Base-by-base conservation (phyloP, 805 yeast genomes). In the Lipomyces japonicus region DNA sequence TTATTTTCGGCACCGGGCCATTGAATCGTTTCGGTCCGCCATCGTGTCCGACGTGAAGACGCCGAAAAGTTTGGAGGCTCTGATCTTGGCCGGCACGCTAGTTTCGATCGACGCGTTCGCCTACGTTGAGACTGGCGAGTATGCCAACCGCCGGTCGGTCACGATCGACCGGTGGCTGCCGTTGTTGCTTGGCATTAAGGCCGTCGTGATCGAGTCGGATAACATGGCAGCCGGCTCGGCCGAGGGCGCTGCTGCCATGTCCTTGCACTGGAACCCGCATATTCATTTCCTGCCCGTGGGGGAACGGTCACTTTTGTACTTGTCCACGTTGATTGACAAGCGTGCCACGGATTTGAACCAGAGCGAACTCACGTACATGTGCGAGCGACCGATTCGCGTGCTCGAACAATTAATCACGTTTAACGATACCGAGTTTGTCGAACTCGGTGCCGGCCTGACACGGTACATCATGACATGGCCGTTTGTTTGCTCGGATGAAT, bases 381-480 rank as follows among this genome's bases (percentile, higher is more conserved):
- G 54, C 41, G 54, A 48, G 36, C 53, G 54, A 4, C 58, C 58
- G 31, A 38, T 54, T 16, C 57, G 58, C 9, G 54, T 54, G 12
- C 56, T 54, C 19, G 54, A 51, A 41, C 58, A 47, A 28, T 38
- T 54, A 6, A 54, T 54, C 45, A 51, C 57, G 14, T 53, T 53
- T 30, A 54, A 49, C 42, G 58, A 51, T 40, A 48, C 57, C 25
- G 58, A 51, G 32, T 48, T 49, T 32, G 51, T 44, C 19, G 54
- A 48, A 21, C 50, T 48, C 12, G 56, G 58, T 24, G 58, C 57
- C 22, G 58, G 54, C 4, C 26, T 54, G 24, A 49, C 49, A 14
- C 50, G 54, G 19, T 54, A 54, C 30, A 49, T 54, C 39, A 48
- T 54, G 53, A 54, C 58, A 31, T 54, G 58, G 58, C 58, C 58